phyloP scores from a whole-genome alignment of 2,329 filamentous ascomycete species.

The Pezizomycotina sp. region DNA sequence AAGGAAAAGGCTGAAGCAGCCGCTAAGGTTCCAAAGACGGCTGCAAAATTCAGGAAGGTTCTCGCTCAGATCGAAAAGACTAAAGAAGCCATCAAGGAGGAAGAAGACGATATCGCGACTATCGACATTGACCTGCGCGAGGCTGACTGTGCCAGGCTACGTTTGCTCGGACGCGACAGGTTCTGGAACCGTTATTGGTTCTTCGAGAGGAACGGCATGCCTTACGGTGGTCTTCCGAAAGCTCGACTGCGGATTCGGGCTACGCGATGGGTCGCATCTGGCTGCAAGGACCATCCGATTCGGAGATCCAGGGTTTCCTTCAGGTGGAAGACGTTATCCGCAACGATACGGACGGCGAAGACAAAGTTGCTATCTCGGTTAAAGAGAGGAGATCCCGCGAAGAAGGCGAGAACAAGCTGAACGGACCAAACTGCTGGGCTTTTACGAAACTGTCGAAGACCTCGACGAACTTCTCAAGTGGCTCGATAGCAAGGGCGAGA shows the following conservation, averaged over 20 bases:
- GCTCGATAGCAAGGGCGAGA: conserved; percentile 72
- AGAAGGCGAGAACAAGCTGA: conserved; percentile 66
- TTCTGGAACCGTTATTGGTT: conserved; percentile 99
- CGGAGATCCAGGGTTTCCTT: conserved; percentile 58
- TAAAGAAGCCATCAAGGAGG: conserved; percentile 60
- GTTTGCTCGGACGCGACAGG: conserved; percentile 77
- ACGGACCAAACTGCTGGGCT: conserved; percentile 68
- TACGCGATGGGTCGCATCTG: conserved; percentile 93
- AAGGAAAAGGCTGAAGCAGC: conserved; percentile 43
- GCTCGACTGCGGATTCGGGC: conserved; percentile 68
- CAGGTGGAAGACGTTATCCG: conserved; percentile 20
- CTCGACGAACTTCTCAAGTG: conserved; percentile 68
- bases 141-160: conserved; percentile 79
- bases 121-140: conserved; percentile 87
- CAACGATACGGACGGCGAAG: conserved; percentile 20
- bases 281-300: conserved; percentile 85
- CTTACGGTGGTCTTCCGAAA: conserved; percentile 72
- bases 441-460: conserved; percentile 70
- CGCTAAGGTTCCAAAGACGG: conserved; percentile 54
- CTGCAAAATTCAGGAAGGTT: conserved; percentile 76
- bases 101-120: conserved; percentile 68
- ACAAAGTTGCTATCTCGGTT: conserved; percentile 38
- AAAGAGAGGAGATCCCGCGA: conserved; percentile 70
- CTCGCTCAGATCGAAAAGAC: conserved; percentile 79
- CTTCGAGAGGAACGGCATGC: conserved; percentile 98